Conservation (phyloP, 2,329 filamentous ascomycete species). For the Beauveria sp. region DNA sequence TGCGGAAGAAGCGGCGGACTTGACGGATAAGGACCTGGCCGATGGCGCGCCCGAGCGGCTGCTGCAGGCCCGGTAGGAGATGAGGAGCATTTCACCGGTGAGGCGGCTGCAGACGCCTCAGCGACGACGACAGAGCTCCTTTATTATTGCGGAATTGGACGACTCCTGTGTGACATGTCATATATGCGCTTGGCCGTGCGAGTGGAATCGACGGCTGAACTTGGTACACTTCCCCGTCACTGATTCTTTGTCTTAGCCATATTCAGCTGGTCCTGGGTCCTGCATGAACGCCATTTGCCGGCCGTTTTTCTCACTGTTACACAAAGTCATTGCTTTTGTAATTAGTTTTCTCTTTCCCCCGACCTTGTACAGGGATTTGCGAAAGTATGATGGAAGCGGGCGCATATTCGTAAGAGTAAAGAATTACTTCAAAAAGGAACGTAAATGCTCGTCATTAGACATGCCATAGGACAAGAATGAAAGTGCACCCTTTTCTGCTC, state of each 20-base stretch:
- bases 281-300: background rate
- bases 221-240: background rate
- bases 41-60: background rate
- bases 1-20: background rate
- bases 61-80: background rate
- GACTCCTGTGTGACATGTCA: too few relatives aligned
- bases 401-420: background rate
- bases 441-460: too few relatives aligned
- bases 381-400: background rate
- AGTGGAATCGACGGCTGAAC: background rate
- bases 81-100: background rate
- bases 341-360: constrained; percentile 7
- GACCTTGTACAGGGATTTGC: background rate
- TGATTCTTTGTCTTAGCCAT: background rate
- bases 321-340: background rate
- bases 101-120: background rate
- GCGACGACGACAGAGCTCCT: too few relatives aligned
- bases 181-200: background rate
- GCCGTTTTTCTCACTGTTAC: background rate
- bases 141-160: too few relatives aligned
- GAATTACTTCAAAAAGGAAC: background rate
- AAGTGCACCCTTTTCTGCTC: too few relatives aligned
- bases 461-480: too few relatives aligned
- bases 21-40: background rate
- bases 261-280: background rate